These are phyloP conservation scores for Juncus inflexus DNA, from an alignment of 176 grass and related monocot species.

Conservation along the genomic window DNA sequence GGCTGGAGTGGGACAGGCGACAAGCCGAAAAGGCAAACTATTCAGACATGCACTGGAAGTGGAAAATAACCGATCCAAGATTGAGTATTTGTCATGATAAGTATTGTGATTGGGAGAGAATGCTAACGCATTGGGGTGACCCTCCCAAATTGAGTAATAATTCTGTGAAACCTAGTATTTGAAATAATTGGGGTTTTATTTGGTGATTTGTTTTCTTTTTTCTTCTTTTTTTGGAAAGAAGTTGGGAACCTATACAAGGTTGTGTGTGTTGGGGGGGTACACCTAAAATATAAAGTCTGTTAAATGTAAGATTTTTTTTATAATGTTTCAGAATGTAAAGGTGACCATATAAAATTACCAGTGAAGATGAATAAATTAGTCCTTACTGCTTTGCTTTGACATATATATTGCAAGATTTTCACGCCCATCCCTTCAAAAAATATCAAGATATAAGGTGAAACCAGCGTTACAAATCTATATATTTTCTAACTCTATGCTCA, in stretches of 20 bases:
- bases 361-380: too few relatives aligned
- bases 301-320: too few relatives aligned
- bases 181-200: slow-evolving; percentile 3
- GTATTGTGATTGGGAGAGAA: slow-evolving; percentile 18
- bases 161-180: not conserved
- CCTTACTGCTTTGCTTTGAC: too few relatives aligned
- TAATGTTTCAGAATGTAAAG: too few relatives aligned
- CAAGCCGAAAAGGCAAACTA: slow-evolving; percentile 33
- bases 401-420: too few relatives aligned
- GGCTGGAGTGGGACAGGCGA: slow-evolving; percentile 36
- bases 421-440: too few relatives aligned
- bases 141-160: slow-evolving; percentile 8
- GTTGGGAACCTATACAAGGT: slow-evolving; percentile 2
- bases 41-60: slow-evolving; percentile 38
- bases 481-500: too few relatives aligned
- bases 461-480: too few relatives aligned
- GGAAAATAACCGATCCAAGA: slow-evolving; percentile 37
- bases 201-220: not conserved
- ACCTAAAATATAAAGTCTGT: slow-evolving; percentile 4
- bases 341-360: too few relatives aligned
- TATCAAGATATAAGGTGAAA: too few relatives aligned
- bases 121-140: slow-evolving; percentile 14
- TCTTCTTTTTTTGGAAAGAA: not conserved
- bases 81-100: slow-evolving; percentile 12
- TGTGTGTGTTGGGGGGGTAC: not conserved